Base-by-base conservation (phyloP, 257 asterid species). In the Phtheirospermum japonicum region DNA sequence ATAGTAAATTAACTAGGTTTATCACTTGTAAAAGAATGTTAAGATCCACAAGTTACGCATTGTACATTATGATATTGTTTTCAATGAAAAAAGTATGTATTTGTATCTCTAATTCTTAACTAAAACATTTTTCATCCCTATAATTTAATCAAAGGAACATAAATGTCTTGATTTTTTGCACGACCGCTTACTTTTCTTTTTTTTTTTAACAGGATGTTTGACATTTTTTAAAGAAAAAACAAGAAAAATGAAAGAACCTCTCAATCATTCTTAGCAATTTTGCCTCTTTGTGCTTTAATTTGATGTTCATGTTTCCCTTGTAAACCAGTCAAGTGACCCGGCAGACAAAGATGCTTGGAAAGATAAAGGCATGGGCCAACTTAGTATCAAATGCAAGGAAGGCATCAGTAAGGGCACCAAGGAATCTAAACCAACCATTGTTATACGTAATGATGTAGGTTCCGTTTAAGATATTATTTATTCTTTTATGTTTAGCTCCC, bases 371-470 rank as follows among this genome's bases (percentile, higher is more conserved):
- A 74, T 77, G 49, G 97, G 99, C 54, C 88, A 83, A 62, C 95
- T 93, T 66, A 79, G 73, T 63, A 85, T 93, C 75, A 93, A 80
- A 81, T 93, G 99, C 85, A 85, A 78, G 66, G 96, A 93, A 78
- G 99, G 95, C 42, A 31, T 76, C 18, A 71, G 71, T 70, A 89
- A 89, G 89, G 96, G 95, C 62, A 78, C 89, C 72, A 85, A 73
- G 63, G 97, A 93, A 74, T 89, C 99, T 42, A 93, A 85, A 70
- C 99, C 99, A 33, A 79, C 88, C 68, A 78, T 93, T 73, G 57
- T 93, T 63, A 78, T 93, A 39, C 95, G 96, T 61, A 93, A 93
- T 72, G 99, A 93, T 70, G 99, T 93, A 79, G 16, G 99, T 79
- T 54, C 56, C 77, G 26, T 59, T 72, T 30, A 36, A 28, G 52